Evolutionary conservation across 2,329 filamentous ascomycete genomes (phyloP), one percentile per base, ranked within the genome.

Genomic region (Penicillium glabrum): DNA sequence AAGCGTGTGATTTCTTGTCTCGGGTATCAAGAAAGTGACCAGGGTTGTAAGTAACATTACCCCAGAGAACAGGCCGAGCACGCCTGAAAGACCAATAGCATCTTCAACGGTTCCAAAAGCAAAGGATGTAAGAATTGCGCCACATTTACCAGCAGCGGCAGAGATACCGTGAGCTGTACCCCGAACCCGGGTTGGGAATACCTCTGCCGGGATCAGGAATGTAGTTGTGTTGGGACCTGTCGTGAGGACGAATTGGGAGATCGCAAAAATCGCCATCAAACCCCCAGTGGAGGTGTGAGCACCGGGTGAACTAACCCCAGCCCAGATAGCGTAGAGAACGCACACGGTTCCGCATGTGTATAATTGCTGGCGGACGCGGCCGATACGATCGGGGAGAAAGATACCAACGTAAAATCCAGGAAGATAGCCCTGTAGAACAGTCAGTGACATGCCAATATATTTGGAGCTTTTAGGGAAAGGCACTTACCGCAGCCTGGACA

Each of bases 111-210:
- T 61, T 5, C 63, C 66, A 39, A 69, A 69, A 2, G 66, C 64
- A 54, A 60, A 62, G 6, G 57, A 49, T 4, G 59, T 54, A 43
- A 68, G 46, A 49, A 86, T 79, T 56, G 82, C 82, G 24, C 83
- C 84, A 1, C 84, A 69, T 64, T 87, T 87, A 11, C 84, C 85
- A 0, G 80, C 79, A 0, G 84, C 84, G 0, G 85, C 84, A 0
- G 84, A 84, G 51, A 87, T 83, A 24, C 84, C 84, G 64, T 86
- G 84, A 57, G 83, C 86, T 1, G 83, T 84, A 56, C 79, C 83
- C 52, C 84, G 79, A 62, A 86, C 85, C 58, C 79, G 79, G 3
- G 84, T 87, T 0, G 83, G 84, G 64, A 86, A 87, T 33, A 86
- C 79, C 67, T 88, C 85, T 41, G 83, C 83, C 2, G 84, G 83